phyloP scores from a whole-genome alignment of 495 filamentous ascomycete genomes.

The Podospora conica region DNA sequence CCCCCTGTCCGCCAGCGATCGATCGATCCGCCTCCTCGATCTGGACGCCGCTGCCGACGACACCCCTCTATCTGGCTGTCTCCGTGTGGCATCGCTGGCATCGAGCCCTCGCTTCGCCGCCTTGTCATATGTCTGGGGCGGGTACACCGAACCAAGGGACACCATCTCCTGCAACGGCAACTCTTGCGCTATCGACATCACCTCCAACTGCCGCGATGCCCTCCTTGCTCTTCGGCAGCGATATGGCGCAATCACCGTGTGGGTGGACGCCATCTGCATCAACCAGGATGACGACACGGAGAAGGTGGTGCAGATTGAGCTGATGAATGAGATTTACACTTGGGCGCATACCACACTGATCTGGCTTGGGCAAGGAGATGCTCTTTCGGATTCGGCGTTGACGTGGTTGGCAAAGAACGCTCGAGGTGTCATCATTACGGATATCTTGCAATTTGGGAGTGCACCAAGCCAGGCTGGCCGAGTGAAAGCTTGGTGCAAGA shows the following conservation, averaged over 20 bases:
- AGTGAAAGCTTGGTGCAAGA: too few species aligned
- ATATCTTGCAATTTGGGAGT: too few species aligned
- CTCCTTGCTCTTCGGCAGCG: neutral
- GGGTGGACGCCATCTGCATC: conserved; percentile 37
- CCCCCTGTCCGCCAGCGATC: neutral
- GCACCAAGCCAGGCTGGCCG: too few species aligned
- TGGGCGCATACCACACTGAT: conserved; percentile 22
- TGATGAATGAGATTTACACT: conserved; percentile 33
- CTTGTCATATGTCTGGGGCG: neutral
- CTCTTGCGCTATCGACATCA: neutral
- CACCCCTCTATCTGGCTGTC: neutral
- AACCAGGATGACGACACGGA: conserved; percentile 29
- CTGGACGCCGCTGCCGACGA: neutral
- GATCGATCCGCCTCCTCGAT: neutral
- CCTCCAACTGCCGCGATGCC: conserved; percentile 7
- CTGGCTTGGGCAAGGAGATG: conserved; percentile 26
- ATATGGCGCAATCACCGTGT: conserved; percentile 12
- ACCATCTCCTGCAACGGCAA: neutral
- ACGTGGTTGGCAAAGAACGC: neutral
- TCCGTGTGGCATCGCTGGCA: too few species aligned
- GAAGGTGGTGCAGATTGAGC: conserved; percentile 25
- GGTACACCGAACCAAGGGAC: neutral
- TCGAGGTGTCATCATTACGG: neutral
- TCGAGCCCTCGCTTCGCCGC: neutral
- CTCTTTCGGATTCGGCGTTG: conserved; percentile 5